Conservation (phyloP, 257 asterid species). For the Fraxinus pennsylvanica region DNA sequence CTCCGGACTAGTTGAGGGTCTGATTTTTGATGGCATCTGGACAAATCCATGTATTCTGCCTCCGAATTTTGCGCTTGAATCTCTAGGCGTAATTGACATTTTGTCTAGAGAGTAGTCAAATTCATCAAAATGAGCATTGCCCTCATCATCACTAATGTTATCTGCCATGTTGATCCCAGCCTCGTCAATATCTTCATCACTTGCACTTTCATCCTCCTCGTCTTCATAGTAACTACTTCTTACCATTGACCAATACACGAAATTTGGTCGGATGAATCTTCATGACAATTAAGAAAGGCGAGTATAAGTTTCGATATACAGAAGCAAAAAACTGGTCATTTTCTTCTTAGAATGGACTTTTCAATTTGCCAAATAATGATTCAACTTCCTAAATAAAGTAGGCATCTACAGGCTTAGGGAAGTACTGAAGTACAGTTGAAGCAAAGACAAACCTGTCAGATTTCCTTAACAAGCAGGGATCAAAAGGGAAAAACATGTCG, state of each 20-base stretch:
- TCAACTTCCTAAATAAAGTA: neutral
- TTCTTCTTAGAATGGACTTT: neutral
- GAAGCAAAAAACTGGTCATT: neutral
- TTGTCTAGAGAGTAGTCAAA: constrained; percentile 52
- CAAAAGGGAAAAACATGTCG: constrained; percentile 89
- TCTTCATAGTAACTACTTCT: constrained; percentile 47
- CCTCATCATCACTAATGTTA: constrained; percentile 41
- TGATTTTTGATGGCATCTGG: constrained; percentile 86
- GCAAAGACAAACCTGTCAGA: constrained; percentile 67
- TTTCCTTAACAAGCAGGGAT: constrained; percentile 79
- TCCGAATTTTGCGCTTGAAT: constrained; percentile 46
- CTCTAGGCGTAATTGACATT: constrained; percentile 84
- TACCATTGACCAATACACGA: constrained; percentile 92
- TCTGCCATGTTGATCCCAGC: constrained; percentile 44
- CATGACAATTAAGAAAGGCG: constrained; percentile 15
- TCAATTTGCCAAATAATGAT: neutral
- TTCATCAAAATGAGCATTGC: constrained; percentile 47
- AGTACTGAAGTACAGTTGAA: neutral
- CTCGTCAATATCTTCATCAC: constrained; percentile 62
- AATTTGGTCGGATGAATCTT: constrained; percentile 81
- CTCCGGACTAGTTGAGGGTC: constrained; percentile 81
- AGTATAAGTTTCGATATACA: constrained; percentile 1
- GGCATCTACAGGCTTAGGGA: neutral
- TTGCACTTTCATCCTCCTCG: constrained; percentile 55
- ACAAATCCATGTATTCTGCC: constrained; percentile 40